A percentile compares a stretch with the other conserved stretches of the same genome.
Evolutionary conservation across 177 flowering plant species (phyloP).

Genomic region (Telopea speciosissima): DNA sequence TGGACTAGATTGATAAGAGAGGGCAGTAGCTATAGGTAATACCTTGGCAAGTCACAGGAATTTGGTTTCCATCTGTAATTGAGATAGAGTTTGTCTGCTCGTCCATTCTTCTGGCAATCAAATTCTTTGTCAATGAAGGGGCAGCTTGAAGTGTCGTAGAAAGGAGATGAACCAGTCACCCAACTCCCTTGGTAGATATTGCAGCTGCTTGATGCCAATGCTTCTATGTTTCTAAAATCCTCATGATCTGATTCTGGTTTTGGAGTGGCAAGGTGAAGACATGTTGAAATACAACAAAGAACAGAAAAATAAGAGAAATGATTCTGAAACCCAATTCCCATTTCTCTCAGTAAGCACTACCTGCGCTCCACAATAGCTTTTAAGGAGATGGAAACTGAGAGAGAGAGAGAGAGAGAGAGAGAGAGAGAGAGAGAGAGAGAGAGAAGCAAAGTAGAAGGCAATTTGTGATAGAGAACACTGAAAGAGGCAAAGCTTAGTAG

Average conservation of each 20-base stretch:
- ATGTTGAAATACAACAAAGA: not conserved
- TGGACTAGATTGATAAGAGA: no score
- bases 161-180: constrained; percentile 28
- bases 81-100: constrained; percentile 32
- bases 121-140: constrained; percentile 24
- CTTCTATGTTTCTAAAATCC: not conserved
- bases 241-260: not conserved
- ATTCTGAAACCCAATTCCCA: not conserved
- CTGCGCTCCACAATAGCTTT: no score
- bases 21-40: no score
- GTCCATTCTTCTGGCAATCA: constrained; percentile 29
- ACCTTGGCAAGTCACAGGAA: constrained; percentile 33
- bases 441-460: no score
- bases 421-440: no score
- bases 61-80: constrained; percentile 37
- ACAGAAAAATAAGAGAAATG: not conserved
- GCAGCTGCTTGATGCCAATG: not conserved
- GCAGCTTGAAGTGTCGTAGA: constrained; percentile 23
- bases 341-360: not conserved
- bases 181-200: constrained; percentile 27
- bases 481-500: no score
- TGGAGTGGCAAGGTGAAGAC: not conserved
- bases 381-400: no score
- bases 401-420: no score
- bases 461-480: no score